Conservation (phyloP, 2,329 filamentous ascomycete species). For the Exophiala aquamarina region DNA sequence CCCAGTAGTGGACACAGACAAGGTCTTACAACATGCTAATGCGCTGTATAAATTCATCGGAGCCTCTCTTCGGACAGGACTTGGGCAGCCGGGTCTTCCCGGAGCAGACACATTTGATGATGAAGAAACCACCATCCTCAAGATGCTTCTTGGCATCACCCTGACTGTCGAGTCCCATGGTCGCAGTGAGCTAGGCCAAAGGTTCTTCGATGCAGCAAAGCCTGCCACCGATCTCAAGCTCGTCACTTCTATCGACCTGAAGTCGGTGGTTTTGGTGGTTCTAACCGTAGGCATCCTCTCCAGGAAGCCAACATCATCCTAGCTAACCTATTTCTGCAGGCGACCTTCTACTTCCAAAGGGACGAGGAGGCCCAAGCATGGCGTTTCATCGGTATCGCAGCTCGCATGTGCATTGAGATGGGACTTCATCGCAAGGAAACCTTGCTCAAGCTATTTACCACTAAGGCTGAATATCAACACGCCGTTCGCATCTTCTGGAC, state of each 20-base stretch:
- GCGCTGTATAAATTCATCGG: slow-evolving; percentile 73
- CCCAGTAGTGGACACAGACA: slow-evolving; percentile 74
- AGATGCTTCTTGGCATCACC: slow-evolving; percentile 78
- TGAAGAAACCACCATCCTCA: slow-evolving; percentile 69
- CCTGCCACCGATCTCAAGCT: slow-evolving; percentile 65
- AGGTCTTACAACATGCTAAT: slow-evolving; percentile 68
- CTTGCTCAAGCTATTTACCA: slow-evolving; percentile 64
- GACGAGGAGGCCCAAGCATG: slow-evolving; percentile 86
- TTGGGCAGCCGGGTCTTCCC: slow-evolving; percentile 54
- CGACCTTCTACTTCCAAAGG: slow-evolving; percentile 77
- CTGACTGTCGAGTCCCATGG: slow-evolving; percentile 77
- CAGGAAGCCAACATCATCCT: not conserved
- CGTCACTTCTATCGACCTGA: slow-evolving; percentile 57
- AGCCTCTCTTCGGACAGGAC: slow-evolving; percentile 58
- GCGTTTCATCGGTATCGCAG: slow-evolving; percentile 80
- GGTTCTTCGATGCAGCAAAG: slow-evolving; percentile 75
- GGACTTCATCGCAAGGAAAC: slow-evolving; percentile 80
- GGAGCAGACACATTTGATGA: slow-evolving; percentile 62
- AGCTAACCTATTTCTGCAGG: slow-evolving; percentile 41
- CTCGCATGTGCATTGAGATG: slow-evolving; percentile 75
- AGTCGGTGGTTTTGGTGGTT: slow-evolving; percentile 58
- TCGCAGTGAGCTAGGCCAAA: slow-evolving; percentile 70
- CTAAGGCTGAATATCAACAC: slow-evolving; percentile 66
- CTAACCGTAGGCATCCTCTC: slow-evolving; percentile 48
- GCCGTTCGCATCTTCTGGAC: slow-evolving; percentile 80